Conservation (phyloP, 805 yeast species). For the Yamadazyma tumulicola region DNA sequence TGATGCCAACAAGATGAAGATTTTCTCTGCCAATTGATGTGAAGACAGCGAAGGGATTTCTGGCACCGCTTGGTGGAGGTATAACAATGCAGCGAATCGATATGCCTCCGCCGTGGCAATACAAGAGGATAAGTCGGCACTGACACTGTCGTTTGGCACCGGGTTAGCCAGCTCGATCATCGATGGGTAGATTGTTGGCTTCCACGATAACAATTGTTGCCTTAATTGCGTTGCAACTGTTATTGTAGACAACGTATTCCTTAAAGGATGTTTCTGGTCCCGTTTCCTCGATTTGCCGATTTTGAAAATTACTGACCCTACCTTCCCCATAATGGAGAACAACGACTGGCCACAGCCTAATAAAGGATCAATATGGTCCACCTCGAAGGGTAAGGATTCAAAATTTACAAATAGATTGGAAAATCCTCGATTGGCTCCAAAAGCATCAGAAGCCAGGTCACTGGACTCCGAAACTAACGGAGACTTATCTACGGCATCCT, state of each 20-base stretch:
- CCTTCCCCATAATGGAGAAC: conserved; percentile 62
- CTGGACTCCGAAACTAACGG: conserved; percentile 21
- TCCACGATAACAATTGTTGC: conserved; percentile 54
- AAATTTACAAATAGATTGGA: conserved; percentile 36
- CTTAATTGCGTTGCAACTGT: conserved; percentile 55
- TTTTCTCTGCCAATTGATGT: conserved; percentile 55
- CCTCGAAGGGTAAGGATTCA: conserved; percentile 30
- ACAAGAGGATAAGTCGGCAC: conserved; percentile 57
- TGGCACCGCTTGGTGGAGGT: conserved; percentile 68
- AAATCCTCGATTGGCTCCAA: conserved; percentile 12
- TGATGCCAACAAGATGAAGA: conserved; percentile 56
- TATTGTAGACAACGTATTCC: conserved; percentile 45
- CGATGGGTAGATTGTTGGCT: conserved; percentile 42
- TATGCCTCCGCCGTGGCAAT: conserved; percentile 71
- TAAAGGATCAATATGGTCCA: conserved; percentile 55
- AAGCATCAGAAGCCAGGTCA: conserved; percentile 18
- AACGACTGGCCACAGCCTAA: conserved; percentile 65
- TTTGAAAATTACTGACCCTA: conserved; percentile 52
- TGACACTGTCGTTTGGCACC: conserved; percentile 14
- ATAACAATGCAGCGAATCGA: conserved; percentile 54
- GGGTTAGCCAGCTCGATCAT: conserved; percentile 22
- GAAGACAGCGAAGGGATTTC: conserved; percentile 57
- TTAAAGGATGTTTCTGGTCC: conserved; percentile 7
- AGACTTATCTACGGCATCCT: conserved; percentile 8
- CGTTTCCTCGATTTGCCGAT: conserved; percentile 37